Evolutionary conservation across 495 filamentous ascomycete species (phyloP).

Genomic region (Daldinia concentrica): DNA sequence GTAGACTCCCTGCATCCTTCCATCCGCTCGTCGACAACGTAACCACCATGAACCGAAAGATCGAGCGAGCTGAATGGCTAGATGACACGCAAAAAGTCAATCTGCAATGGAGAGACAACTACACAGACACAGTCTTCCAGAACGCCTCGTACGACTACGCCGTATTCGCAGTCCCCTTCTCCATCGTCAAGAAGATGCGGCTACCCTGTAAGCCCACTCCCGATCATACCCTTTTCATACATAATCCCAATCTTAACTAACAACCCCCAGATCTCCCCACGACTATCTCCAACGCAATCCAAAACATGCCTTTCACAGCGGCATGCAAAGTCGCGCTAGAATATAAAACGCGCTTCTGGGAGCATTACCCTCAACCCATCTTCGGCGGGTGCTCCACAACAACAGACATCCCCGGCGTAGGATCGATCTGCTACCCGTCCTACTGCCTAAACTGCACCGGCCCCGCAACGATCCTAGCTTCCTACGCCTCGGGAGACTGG

Average conservation of each 20-base stretch:
- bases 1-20: conserved; percentile 69
- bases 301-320: conserved; percentile 63
- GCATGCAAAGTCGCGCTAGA: conserved; percentile 74
- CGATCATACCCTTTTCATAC: not conserved
- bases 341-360: conserved; percentile 74
- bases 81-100: conserved; percentile 54
- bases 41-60: conserved; percentile 62
- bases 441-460: conserved; percentile 70
- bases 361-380: conserved; percentile 68
- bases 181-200: conserved; percentile 64
- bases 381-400: conserved; percentile 67
- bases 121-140: conserved; percentile 52
- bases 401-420: conserved; percentile 66
- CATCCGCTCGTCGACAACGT: conserved; percentile 64
- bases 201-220: conserved; percentile 48
- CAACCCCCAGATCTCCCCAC: conserved; percentile 33
- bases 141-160: conserved; percentile 70
- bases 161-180: conserved; percentile 69
- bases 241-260: not conserved
- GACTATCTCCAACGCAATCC: conserved; percentile 67
- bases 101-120: conserved; percentile 59
- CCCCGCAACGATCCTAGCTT: conserved; percentile 69
- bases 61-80: conserved; percentile 58
- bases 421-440: conserved; percentile 69
- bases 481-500: conserved; percentile 58